Evolutionary conservation across 192 early-diverging fungal genomes (phyloP), one percentile per base, ranked within the genome.

Genomic region (Backusella circina): DNA sequence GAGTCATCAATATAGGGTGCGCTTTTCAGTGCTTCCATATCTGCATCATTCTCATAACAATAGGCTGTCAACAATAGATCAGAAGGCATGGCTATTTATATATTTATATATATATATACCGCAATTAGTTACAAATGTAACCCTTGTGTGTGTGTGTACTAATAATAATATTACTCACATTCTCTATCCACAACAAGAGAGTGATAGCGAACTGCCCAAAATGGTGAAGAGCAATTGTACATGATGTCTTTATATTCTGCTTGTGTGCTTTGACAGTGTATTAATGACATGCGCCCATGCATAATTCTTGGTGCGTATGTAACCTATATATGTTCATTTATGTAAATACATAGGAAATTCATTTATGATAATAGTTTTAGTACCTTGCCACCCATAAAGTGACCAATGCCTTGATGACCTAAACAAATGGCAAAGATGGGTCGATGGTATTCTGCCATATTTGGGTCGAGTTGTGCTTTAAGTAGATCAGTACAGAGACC

Each of bases 381-480:
- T 84, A 91, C 90, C 73, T 82, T 81, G 4, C 84, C 93, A 12
- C 93, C 94, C 73, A 89, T 91, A 5, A 81, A 82, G 28, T 74
- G 51, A 1, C 91, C 95, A 50, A 98, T 90, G 2, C 94, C 96
- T 75, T 99, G 96, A 82, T 97, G 95, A 0, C 97, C 97, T 44
- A 99, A 85, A 82, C 97, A 99, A 0, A 99, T 91, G 33, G 96
- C 97, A 66, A 99, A 88, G 7, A 97, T 83, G 6, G 97, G 95
- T 64, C 90, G 73, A 16, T 84, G 79, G n/a, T 57, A 33, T 2
- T 79, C 69, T 33, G 89, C 64, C 1, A 44, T 41, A 7, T 15
- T 28, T 32, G 54, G 75, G 67, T 82, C 77, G 6, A 65, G 35
- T 67, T 82, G 81, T 28, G 77, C 72, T 57, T 76, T 32, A 50